Conservation (phyloP, 495 filamentous ascomycete genomes). For the Penicillium bovifimosum region DNA sequence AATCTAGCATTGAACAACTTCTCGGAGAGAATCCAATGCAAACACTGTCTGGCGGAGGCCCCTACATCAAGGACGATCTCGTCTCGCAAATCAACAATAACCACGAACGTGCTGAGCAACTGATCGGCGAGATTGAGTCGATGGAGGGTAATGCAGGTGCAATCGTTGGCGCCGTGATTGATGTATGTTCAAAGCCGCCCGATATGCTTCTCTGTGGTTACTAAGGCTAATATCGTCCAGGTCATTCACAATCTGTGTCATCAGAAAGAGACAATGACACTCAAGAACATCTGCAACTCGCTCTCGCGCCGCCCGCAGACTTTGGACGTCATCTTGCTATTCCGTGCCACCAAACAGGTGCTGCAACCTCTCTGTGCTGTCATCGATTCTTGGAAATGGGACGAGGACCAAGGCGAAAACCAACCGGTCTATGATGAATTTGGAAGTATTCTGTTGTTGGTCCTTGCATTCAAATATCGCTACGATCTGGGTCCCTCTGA, state of each 20-base stretch:
- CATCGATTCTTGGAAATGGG: slow-evolving; percentile 85
- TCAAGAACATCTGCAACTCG: slow-evolving; percentile 77
- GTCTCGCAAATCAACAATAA: slow-evolving; percentile 68
- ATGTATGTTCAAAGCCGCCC: slow-evolving; percentile 45
- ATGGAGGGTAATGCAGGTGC: slow-evolving; percentile 94
- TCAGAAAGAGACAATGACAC: slow-evolving; percentile 83
- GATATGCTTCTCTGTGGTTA: not conserved
- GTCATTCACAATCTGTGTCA: slow-evolving; percentile 72
- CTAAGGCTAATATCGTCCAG: slow-evolving; percentile 33
- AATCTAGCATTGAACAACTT: slow-evolving; percentile 70
- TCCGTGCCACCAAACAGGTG: slow-evolving; percentile 68
- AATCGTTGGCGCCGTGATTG: slow-evolving; percentile 73
- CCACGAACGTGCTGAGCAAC: slow-evolving; percentile 62
- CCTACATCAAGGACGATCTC: slow-evolving; percentile 70
- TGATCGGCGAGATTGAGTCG: slow-evolving; percentile 77
- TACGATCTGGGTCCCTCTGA: slow-evolving; percentile 68
- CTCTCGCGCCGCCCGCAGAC: slow-evolving; percentile 72
- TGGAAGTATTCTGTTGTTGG: slow-evolving; percentile 76
- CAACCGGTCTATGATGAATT: slow-evolving; percentile 98
- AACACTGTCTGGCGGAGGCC: slow-evolving; percentile 66
- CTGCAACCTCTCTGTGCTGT: slow-evolving; percentile 79
- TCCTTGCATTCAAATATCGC: slow-evolving; percentile 77
- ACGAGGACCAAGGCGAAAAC: slow-evolving; percentile 89
- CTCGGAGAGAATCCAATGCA: slow-evolving; percentile 84
- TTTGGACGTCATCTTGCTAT: slow-evolving; percentile 81